Evolutionary conservation across 2,329 filamentous ascomycete genomes (phyloP).

Genomic region (Alternaria ethzedia): DNA sequence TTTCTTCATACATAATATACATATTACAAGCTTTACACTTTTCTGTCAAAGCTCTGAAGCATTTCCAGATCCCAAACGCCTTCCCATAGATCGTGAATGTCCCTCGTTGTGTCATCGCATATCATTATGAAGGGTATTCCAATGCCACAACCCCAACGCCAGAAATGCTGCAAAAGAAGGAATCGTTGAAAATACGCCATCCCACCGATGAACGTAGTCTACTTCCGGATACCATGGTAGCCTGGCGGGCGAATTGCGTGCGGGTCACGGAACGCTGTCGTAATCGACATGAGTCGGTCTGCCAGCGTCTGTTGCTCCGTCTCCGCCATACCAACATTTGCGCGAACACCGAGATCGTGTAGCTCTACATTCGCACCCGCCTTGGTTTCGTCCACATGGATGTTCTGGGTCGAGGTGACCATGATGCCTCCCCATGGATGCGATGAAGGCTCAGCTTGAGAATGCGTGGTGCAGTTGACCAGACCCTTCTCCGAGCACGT

Average conservation of each 20-base stretch:
- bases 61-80: background rate
- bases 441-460: conserved; percentile 8
- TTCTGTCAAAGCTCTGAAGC: too few relatives aligned
- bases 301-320: conserved; percentile 52
- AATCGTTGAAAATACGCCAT: background rate
- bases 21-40: background rate
- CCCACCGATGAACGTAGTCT: background rate
- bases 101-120: background rate
- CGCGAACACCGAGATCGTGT: conserved; percentile 40
- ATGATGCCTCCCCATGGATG: conserved; percentile 48
- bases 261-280: conserved; percentile 36
- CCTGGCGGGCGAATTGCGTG: conserved; percentile 20
- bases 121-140: background rate
- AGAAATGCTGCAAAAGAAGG: background rate
- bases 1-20: background rate
- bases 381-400: conserved; percentile 38
- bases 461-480: conserved; percentile 16
- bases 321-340: conserved; percentile 41
- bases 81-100: background rate
- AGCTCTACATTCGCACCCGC: conserved; percentile 34
- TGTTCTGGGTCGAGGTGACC: conserved; percentile 47
- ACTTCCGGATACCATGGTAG: conserved; percentile 15
- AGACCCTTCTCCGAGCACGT: conserved; percentile 41
- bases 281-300: conserved; percentile 45
- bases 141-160: background rate